phyloP scores from a whole-genome alignment of 768 basidiomycete species.

The Lepiota venenata region DNA sequence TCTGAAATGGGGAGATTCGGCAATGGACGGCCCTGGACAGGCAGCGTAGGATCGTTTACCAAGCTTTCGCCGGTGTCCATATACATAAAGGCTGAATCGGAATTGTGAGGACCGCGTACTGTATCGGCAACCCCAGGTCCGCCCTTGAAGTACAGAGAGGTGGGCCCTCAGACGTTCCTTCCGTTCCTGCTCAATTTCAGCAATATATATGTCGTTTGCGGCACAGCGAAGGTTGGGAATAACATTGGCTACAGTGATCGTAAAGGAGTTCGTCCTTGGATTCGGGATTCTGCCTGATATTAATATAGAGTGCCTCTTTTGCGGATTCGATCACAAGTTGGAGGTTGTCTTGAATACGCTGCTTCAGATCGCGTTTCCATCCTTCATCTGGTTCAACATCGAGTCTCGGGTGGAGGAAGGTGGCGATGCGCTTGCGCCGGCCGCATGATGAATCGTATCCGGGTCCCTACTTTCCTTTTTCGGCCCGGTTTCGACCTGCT shows the following conservation, averaged over 20 bases:
- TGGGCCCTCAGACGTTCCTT: constrained; percentile 47
- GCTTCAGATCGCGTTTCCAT: constrained; percentile 47
- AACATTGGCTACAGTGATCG: constrained; percentile 32
- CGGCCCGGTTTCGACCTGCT: too few species aligned
- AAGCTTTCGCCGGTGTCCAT: too few species aligned
- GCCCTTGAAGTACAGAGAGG: constrained; percentile 7
- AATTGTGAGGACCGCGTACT: too few species aligned
- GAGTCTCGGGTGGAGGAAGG: constrained; percentile 8
- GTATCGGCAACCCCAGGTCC: too few species aligned
- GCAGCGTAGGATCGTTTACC: too few species aligned
- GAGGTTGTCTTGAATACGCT: constrained; percentile 46
- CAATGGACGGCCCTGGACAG: too few species aligned
- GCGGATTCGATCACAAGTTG: constrained; percentile 53
- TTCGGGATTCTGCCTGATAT: constrained; percentile 42
- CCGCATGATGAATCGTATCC: too few species aligned
- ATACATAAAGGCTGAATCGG: too few species aligned
- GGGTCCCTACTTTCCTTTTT: too few species aligned
- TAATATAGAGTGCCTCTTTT: constrained; percentile 50
- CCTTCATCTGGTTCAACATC: constrained; percentile 50
- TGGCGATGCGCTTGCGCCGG: too few species aligned
- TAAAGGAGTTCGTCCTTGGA: constrained; percentile 23
- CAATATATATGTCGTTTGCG: constrained; percentile 43
- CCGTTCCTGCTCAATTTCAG: constrained; percentile 44
- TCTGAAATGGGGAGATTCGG: too few species aligned
- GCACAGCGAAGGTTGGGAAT: constrained; percentile 42